Evolutionary conservation across 73 alveolate species (phyloP).

Genomic region (Paramecium tetraurelia): DNA sequence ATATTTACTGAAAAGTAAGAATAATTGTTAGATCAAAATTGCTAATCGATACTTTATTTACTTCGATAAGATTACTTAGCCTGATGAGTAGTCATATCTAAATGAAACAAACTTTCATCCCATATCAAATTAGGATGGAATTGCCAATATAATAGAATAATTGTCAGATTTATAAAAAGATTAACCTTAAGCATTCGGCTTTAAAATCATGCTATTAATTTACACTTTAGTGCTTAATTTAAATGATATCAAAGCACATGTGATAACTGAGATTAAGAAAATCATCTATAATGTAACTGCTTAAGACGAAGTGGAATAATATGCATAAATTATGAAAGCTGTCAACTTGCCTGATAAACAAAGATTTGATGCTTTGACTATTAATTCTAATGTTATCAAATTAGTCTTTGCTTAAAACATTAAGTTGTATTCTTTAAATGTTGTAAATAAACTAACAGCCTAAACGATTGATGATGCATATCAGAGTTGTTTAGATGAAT

Average conservation of each 20-base stretch:
- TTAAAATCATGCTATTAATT: neutral
- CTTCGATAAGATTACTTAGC: neutral
- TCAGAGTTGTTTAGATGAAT: conserved; percentile 1
- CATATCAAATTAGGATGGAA: neutral
- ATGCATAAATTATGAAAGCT: neutral
- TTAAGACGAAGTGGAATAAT: neutral
- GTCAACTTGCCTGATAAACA: neutral
- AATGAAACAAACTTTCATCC: neutral
- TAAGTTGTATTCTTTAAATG: neutral
- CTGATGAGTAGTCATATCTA: neutral
- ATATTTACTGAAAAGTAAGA: neutral
- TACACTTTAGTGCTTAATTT: neutral
- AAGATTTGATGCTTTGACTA: neutral
- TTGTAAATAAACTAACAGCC: neutral
- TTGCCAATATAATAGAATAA: neutral
- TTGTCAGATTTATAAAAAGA: neutral
- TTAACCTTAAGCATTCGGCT: neutral
- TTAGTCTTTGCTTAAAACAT: neutral
- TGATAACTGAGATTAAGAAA: neutral
- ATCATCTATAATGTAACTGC: neutral
- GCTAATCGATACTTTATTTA: neutral
- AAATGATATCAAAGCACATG: neutral
- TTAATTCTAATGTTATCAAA: neutral
- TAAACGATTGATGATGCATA: neutral
- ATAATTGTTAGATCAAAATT: neutral